A percentile compares a stretch with the other conserved stretches of the same genome.
These are phyloP conservation scores for Terana coerulea DNA, from an alignment of 768 basidiomycete genomes.

Conservation along the genomic window DNA sequence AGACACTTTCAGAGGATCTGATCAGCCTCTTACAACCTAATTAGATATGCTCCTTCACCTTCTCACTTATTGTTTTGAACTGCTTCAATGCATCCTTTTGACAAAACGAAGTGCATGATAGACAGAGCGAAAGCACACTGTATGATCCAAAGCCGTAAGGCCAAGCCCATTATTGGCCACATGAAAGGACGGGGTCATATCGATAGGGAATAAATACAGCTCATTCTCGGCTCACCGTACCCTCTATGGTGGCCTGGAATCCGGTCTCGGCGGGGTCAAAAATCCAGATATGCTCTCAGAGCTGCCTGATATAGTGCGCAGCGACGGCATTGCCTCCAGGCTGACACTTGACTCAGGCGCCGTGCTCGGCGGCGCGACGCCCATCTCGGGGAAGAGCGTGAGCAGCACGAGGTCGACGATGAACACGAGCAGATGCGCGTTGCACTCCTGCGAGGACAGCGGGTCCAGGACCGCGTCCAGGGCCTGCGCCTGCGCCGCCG, in stretches of 20 bases:
- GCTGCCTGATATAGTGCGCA: background rate
- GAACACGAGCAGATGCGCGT: constrained; percentile 72
- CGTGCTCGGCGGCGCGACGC: constrained; percentile 20
- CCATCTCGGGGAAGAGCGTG: constrained; percentile 76
- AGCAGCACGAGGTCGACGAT: constrained; percentile 71
- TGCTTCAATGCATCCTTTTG: too few species aligned
- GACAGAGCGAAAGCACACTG: too few species aligned
- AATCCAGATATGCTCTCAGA: constrained; percentile 1
- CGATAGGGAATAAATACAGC: too few species aligned
- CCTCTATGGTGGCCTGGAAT: constrained; percentile 10
- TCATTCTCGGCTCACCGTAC: background rate
- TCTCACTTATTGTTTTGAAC: too few species aligned
- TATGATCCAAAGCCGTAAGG: too few species aligned
- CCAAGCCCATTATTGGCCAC: too few species aligned
- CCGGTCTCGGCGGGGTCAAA: constrained; percentile 14
- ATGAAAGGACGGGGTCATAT: too few species aligned
- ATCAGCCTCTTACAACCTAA: too few species aligned
- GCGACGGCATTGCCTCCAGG: background rate
- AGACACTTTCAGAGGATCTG: too few species aligned
- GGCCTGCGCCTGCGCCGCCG: constrained; percentile 34
- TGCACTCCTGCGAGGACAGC: constrained; percentile 62
- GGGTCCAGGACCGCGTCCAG: constrained; percentile 56
- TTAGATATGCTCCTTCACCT: too few species aligned
- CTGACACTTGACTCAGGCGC: background rate
- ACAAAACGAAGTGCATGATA: too few species aligned